Evolutionary conservation across 331 rosid genomes (phyloP).

Genomic region (Arachis monticola): DNA sequence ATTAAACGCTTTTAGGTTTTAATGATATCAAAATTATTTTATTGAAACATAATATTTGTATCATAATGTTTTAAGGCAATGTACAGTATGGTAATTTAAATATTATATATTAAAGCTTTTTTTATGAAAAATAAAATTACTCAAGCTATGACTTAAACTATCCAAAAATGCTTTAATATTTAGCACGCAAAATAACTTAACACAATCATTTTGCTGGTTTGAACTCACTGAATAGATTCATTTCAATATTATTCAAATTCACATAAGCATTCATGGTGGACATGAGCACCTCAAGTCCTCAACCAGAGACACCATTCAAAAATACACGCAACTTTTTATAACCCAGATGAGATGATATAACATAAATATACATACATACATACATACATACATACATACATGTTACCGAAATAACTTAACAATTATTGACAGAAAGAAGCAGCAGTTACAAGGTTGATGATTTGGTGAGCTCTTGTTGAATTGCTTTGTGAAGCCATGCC

Average conservation of each 20-base stretch:
- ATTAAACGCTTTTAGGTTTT: too few species aligned
- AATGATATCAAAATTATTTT: too few species aligned
- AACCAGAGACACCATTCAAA: neutral
- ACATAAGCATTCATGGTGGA: neutral
- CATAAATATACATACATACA: too few species aligned
- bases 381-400: neutral
- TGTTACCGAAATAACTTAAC: conserved; percentile 17
- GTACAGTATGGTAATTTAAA: neutral
- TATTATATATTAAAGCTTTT: neutral
- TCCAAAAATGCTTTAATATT: neutral
- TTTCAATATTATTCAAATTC: conserved; percentile 3
- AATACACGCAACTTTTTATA: neutral
- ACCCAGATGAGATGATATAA: neutral
- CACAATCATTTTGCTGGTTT: neutral
- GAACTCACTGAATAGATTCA: neutral
- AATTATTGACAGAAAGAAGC: neutral
- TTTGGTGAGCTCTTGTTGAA: conserved; percentile 51
- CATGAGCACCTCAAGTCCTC: neutral
- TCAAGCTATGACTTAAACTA: neutral
- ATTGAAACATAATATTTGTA: too few species aligned
- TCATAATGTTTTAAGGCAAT: neutral
- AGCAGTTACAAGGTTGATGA: conserved; percentile 23
- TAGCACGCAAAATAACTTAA: too few species aligned
- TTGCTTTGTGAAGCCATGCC: conserved; percentile 69
- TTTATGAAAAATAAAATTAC: neutral